Conservation (phyloP, 768 basidiomycete genomes). For the Pleurotus cornucopiae region DNA sequence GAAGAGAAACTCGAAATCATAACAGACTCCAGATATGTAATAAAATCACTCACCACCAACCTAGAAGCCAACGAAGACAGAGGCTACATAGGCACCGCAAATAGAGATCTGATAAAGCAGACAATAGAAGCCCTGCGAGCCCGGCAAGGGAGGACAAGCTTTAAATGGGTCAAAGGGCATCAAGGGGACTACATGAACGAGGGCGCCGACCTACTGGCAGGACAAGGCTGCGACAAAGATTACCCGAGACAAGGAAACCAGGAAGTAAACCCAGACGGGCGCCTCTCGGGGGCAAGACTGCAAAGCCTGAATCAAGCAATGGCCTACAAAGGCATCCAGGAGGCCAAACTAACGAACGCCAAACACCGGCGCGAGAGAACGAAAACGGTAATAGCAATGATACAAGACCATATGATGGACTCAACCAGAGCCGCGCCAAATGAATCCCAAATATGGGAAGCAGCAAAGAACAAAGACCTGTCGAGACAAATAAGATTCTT, state of each 20-base stretch:
- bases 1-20: constrained; percentile 10
- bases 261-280: background rate
- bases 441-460: constrained; percentile 11
- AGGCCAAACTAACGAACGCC: background rate
- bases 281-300: constrained; percentile 13
- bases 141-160: constrained; percentile 11
- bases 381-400: background rate
- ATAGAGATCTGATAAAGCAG: constrained; percentile 11
- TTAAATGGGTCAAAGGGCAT: constrained; percentile 24
- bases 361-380: constrained; percentile 1
- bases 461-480: constrained; percentile 11
- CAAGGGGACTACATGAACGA: constrained; percentile 15
- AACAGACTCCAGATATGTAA: constrained; percentile 19
- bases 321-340: constrained; percentile 11
- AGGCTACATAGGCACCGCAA: constrained; percentile 19
- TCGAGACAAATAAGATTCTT: constrained; percentile 7
- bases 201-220: constrained; percentile 17
- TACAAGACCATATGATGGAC: constrained; percentile 4
- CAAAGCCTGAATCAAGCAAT: constrained; percentile 11
- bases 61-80: constrained; percentile 19
- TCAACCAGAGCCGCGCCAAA: background rate
- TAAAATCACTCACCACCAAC: constrained; percentile 17
- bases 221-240: constrained; percentile 11
- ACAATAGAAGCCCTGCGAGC: constrained; percentile 9
- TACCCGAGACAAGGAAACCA: constrained; percentile 1